Base-by-base conservation (phyloP, 208 protist species). In the Trypanosoma brucei region DNA sequence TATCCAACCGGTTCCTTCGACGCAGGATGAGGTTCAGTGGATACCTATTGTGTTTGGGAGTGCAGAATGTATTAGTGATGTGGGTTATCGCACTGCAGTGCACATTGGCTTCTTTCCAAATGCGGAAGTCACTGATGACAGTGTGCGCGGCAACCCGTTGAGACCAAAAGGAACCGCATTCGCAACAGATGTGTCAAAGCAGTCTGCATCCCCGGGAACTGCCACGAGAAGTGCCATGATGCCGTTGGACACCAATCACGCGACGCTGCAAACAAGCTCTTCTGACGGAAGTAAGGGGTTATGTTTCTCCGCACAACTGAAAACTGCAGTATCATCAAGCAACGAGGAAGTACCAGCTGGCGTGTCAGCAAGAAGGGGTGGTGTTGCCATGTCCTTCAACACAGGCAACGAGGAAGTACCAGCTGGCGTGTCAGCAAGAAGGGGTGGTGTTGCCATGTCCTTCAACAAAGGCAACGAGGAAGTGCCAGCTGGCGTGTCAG, bases 1-100 rank as follows among this genome's bases (percentile, higher is more conserved):
- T 4, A 73, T 91, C n/a, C 81, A 91, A 59, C 54, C 40, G 37
- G 59, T 68, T 22, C 78, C 78, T 30, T 58, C 64, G 33, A 42
- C 70, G 59, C 78, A 86, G 59, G 81, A 91, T 38, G 78, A 78
- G 0, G 69, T 91, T 22, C 74, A 86, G 62, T 88, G 84, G 84
- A 83, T 84, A 65, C 84, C 81, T 3, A 64, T 88, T 39, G 48
- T 91, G 55, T 75, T 91, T 39, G 84, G 81, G 2, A 78, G 74
- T 51, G 83, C 81, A 49, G 81, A 88, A 44, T 88, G 74, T 58
- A 70, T 86, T 38, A 86, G 76, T 42, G 79, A 87, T 51, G 81
- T 84, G 1, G 78, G 81, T 33, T 73, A 79, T 65, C 78, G 84
- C 38, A 88, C 75, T 1, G 81, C 84, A 31, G 75, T 91, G 59